Evolutionary conservation across 345 rosid species (phyloP), one percentile per base, ranked within the genome.

Genomic region (Erucastrum elatum): DNA sequence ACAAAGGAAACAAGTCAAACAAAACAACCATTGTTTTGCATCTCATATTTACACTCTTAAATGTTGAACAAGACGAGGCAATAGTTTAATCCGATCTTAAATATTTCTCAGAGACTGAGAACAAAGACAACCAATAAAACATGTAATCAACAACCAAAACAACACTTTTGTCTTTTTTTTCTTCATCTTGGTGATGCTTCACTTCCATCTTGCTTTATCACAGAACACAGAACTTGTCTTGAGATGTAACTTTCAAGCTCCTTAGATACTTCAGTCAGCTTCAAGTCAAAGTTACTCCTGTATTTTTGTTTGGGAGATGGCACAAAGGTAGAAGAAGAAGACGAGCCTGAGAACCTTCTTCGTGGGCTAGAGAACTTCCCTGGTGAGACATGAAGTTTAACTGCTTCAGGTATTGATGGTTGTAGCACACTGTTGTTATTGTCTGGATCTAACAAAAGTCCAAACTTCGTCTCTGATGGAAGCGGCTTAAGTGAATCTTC

Each of bases 231-330:
- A 71, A 91, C 98, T 82, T 95, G 98, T 78, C 81, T 93, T 27
- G 98, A 92, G 75, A 93, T 87, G 83, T 91, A 91, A 44, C 90
- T 91, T 77, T 95, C 98, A 4, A 95, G 88, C 87, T 90, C 98
- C 78, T 77, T 87, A 9, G 98, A 94, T 56, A 92, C 95, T 81
- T 92, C 97, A 1, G 97, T 88, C 79, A 89, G 81, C 86, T 91
- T 95, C 88, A 91, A 82, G 81, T 95, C 94, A 67, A 95, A 93
- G 80, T 84, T 92, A 74, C 89, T 89, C 71, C 87, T 84, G 74
- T 95, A 90, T 61, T 91, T 94, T 3, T 86, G 86, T 84, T 87
- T 88, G 2, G 96, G 99, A 0, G 94, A 94, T 55, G 97, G 87
- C 55, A 76, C 84, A 9, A 87, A 64, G 9, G 87, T 64, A 8